These are phyloP conservation scores for Chaetomium tenue DNA, from an alignment of 495 filamentous ascomycete species.

Conservation along the genomic window DNA sequence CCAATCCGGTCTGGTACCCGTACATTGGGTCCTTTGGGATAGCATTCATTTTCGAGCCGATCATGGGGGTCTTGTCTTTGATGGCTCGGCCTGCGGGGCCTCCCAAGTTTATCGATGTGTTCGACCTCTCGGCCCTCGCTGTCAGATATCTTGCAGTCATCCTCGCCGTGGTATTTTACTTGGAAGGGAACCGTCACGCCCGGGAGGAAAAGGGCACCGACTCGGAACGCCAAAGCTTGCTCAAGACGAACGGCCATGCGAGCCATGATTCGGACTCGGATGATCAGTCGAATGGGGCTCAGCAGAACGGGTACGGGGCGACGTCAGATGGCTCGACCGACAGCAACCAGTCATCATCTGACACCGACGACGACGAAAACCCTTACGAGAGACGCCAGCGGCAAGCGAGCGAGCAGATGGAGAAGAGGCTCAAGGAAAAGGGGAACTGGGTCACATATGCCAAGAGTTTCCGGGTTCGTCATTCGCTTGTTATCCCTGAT, in stretches of 20 bases:
- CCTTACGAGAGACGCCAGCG: slow-evolving; percentile 51
- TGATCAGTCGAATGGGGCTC: slow-evolving; percentile 24
- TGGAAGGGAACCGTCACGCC: slow-evolving; percentile 30
- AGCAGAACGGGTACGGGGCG: slow-evolving; percentile 47
- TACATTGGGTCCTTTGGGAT: slow-evolving; percentile 58
- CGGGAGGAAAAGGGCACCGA: slow-evolving; percentile 42
- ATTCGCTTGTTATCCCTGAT: too few relatives aligned
- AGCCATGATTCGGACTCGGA: slow-evolving; percentile 27
- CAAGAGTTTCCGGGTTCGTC: slow-evolving; percentile 57
- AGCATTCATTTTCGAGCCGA: slow-evolving; percentile 51
- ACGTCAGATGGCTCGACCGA: slow-evolving; percentile 42
- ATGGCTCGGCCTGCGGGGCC: slow-evolving; percentile 22
- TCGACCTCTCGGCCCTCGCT: slow-evolving; percentile 38
- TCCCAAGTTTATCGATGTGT: slow-evolving; percentile 30
- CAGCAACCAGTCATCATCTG: slow-evolving; percentile 31
- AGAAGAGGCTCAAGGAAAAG: slow-evolving; percentile 57
- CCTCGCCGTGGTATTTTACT: slow-evolving; percentile 35
- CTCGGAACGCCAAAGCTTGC: slow-evolving; percentile 52
- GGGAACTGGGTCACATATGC: slow-evolving; percentile 65
- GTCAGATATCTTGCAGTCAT: slow-evolving; percentile 37
- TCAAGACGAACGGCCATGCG: slow-evolving; percentile 36
- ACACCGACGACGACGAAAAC: slow-evolving; percentile 43
- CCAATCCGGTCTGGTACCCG: slow-evolving; percentile 59
- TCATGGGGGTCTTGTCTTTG: slow-evolving; percentile 40
- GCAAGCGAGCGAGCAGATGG: slow-evolving; percentile 52